phyloP scores from a whole-genome alignment of 2,329 filamentous ascomycete species.

The Colletotrichum sojae region DNA sequence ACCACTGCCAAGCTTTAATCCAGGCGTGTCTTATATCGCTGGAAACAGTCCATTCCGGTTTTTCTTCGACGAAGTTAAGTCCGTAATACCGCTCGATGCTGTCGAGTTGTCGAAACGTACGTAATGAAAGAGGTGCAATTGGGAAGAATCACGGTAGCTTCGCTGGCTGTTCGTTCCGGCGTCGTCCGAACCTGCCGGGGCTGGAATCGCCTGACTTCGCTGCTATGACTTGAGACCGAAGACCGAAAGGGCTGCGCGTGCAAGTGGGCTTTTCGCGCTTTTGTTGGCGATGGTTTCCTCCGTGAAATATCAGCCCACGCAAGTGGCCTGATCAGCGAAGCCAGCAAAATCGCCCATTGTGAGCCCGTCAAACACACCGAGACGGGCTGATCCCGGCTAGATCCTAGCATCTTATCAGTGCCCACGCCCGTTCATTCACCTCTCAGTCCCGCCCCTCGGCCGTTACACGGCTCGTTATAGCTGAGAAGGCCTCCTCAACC shows the following conservation, averaged over 20 bases:
- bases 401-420: conserved; percentile 42
- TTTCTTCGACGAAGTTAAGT: neutral
- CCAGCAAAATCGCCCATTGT: no score
- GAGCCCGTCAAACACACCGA: no score
- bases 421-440: conserved; percentile 43
- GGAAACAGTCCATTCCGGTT: neutral
- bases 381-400: conserved; percentile 40
- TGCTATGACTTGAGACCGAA: neutral
- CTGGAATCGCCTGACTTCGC: neutral
- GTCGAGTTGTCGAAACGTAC: neutral
- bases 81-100: neutral
- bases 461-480: no score
- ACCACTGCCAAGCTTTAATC: neutral
- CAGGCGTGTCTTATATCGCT: no score
- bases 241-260: neutral
- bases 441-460: no score
- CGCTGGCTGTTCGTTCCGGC: neutral
- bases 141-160: neutral
- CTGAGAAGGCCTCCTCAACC: neutral
- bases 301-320: neutral
- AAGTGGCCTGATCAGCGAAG: neutral
- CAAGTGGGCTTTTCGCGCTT: neutral
- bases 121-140: neutral
- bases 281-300: neutral
- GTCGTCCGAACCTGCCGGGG: neutral